These are phyloP conservation scores for Metarhizium humberi DNA, from an alignment of 2,329 filamentous ascomycete species.

Conservation along the genomic window DNA sequence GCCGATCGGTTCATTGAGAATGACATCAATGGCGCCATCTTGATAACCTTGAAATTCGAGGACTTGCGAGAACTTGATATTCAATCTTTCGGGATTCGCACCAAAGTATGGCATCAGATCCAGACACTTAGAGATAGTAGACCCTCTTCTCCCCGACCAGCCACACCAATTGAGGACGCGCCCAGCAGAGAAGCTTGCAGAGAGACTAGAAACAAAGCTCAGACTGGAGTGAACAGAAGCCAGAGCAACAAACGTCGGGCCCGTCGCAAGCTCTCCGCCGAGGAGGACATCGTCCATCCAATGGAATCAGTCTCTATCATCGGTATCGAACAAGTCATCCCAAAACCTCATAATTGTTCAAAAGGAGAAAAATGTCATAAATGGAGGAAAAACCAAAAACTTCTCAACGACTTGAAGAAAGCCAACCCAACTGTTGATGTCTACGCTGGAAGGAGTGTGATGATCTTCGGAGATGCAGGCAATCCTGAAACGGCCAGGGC, in stretches of 20 bases:
- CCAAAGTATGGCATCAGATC: conserved; percentile 72
- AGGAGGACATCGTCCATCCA: conserved; percentile 63
- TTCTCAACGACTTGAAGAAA: conserved; percentile 64
- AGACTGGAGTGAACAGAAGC: conserved; percentile 22
- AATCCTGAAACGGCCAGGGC: conserved; percentile 59
- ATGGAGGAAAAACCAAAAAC: conserved; percentile 69
- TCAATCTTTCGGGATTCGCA: conserved; percentile 70
- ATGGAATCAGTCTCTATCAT: conserved; percentile 84
- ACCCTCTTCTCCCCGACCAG: conserved; percentile 39
- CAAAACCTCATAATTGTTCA: conserved; percentile 73
- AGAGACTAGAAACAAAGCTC: conserved; percentile 32
- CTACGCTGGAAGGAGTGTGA: conserved; percentile 53
- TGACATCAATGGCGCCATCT: conserved; percentile 80
- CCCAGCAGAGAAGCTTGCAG: conserved; percentile 40
- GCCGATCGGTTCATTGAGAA: conserved; percentile 83
- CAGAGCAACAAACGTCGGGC: conserved; percentile 31
- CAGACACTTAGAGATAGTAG: conserved; percentile 54
- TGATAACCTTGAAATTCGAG: conserved; percentile 87
- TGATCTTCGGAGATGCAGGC: conserved; percentile 70
- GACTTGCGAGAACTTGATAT: conserved; percentile 77
- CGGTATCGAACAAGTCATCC: conserved; percentile 80
- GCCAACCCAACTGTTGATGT: conserved; percentile 60
- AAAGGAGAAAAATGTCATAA: conserved; percentile 83
- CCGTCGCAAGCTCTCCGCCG: conserved; percentile 31
- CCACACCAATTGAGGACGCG: conserved; percentile 53